A percentile compares a stretch with the other conserved stretches of the same genome.
Evolutionary conservation across 2,329 filamentous ascomycete species (phyloP).

Genomic region (Coccinonectria pachysandricola): DNA sequence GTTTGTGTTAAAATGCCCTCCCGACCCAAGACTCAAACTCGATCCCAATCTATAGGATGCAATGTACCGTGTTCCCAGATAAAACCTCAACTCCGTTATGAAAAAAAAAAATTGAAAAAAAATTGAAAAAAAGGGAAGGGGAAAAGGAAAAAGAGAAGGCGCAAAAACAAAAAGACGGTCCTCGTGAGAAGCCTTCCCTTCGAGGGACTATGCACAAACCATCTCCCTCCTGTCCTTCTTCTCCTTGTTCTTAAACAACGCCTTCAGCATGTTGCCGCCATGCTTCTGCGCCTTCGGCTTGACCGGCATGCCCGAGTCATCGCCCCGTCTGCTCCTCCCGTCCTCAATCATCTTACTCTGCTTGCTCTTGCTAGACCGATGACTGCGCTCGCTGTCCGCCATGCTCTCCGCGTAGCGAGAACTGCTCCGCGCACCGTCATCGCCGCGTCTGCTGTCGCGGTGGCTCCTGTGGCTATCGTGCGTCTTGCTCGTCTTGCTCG

Average conservation of each 20-base stretch:
- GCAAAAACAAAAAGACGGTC: slow-evolving; percentile 2
- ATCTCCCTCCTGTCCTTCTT: slow-evolving; percentile 27
- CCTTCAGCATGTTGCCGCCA: slow-evolving; percentile 44
- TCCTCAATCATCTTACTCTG: slow-evolving; percentile 28
- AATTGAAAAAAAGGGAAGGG: not conserved
- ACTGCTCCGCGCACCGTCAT: slow-evolving; percentile 12
- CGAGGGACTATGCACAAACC: slow-evolving; percentile 18
- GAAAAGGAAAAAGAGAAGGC: slow-evolving; percentile 4
- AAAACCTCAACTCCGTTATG: slow-evolving; percentile 4
- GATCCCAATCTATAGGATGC: no score
- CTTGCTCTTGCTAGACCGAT: slow-evolving; percentile 20
- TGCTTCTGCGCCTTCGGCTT: slow-evolving; percentile 38
- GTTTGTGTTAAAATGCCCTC: no score
- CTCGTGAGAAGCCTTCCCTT: slow-evolving; percentile 1
- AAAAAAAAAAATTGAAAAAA: not conserved
- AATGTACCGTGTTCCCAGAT: no score
- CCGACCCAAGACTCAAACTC: no score
- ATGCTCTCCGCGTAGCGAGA: slow-evolving; percentile 25
- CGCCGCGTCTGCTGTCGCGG: slow-evolving; percentile 14
- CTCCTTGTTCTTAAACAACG: slow-evolving; percentile 48
- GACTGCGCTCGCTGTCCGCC: slow-evolving; percentile 23
- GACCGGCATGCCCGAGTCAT: slow-evolving; percentile 30
- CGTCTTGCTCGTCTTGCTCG: slow-evolving; percentile 19
- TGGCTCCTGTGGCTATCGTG: slow-evolving; percentile 20
- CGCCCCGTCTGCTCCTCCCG: slow-evolving; percentile 21